A percentile compares a stretch with the other conserved stretches of the same genome.
Conservation (phyloP, 176 grass and related monocot genomes). For the Phragmites australis region DNA sequence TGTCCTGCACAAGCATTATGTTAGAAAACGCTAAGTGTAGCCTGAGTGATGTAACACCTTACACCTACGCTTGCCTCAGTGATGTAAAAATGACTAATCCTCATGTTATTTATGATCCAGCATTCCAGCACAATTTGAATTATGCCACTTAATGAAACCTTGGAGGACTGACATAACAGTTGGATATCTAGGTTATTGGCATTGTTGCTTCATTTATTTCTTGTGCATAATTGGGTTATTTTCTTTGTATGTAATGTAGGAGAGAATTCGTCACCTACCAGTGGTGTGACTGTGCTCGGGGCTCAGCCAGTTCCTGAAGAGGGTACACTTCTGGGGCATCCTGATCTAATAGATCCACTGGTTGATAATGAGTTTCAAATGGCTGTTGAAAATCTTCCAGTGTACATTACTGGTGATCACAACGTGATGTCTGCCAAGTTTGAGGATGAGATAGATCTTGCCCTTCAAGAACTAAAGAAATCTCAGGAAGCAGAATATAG, state of each 20-base stretch:
- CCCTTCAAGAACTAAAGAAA: constrained; percentile 67
- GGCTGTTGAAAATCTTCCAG: constrained; percentile 20
- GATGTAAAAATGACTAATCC: constrained; percentile 22
- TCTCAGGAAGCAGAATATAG: constrained; percentile 66
- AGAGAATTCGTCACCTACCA: constrained; percentile 25
- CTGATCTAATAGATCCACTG: constrained; percentile 40
- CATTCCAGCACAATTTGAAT: background rate
- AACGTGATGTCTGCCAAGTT: constrained; percentile 56
- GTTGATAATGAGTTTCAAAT: constrained; percentile 30
- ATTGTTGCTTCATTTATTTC: constrained; percentile 12
- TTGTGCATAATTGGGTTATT: constrained; percentile 35
- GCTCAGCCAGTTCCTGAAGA: constrained; percentile 19
- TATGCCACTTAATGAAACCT: background rate
- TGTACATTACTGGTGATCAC: constrained; percentile 53
- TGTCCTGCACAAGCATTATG: background rate
- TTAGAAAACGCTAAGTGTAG: background rate
- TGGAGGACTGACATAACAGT: background rate
- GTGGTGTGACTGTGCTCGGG: constrained; percentile 46
- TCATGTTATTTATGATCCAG: background rate
- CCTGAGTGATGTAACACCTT: background rate
- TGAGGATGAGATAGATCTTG: constrained; percentile 61
- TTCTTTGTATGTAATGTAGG: constrained; percentile 42
- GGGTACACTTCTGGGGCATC: constrained; percentile 2
- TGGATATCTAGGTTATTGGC: constrained; percentile 16
- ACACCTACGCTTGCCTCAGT: background rate